Evolutionary conservation across 331 rosid species (phyloP).

Genomic region (Rhamnella rubrinervis): DNA sequence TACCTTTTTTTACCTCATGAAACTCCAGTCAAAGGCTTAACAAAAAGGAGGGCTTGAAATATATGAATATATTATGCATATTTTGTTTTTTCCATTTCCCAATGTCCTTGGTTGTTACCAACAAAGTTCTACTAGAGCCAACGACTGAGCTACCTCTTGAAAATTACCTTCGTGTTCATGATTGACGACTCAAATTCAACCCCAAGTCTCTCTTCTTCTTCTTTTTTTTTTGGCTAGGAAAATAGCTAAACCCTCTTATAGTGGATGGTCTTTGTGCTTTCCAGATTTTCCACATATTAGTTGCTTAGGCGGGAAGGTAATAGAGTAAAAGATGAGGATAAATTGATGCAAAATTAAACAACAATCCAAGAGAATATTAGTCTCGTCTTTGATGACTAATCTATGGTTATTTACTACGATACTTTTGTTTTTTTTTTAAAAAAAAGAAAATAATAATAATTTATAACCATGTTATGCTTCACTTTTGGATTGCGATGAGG

Average conservation of each 20-base stretch:
- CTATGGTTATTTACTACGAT: not conserved
- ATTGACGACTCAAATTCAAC: conserved; percentile 8
- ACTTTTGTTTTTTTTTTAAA: not conserved
- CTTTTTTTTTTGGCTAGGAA: too few species aligned
- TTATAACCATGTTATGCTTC: not conserved
- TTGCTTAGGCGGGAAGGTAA: not conserved
- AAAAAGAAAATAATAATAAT: not conserved
- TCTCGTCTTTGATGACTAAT: not conserved
- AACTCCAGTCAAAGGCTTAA: not conserved
- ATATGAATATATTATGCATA: not conserved
- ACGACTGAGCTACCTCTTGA: too few species aligned
- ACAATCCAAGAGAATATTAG: too few species aligned
- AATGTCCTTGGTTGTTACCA: not conserved
- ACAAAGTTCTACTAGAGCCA: not conserved
- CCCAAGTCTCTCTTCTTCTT: not conserved
- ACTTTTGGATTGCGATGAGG: conserved; percentile 35
- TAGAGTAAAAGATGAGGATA: not conserved
- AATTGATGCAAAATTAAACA: not conserved
- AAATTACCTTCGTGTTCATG: too few species aligned
- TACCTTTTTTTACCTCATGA: not conserved
- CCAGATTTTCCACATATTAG: too few species aligned
- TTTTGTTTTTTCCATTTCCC: not conserved
- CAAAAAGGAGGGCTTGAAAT: not conserved
- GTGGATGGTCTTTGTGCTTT: too few species aligned
- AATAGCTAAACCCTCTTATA: too few species aligned